These are phyloP conservation scores for Saturnispora halmiae DNA, from an alignment of 805 yeast genomes.

Conservation along the genomic window DNA sequence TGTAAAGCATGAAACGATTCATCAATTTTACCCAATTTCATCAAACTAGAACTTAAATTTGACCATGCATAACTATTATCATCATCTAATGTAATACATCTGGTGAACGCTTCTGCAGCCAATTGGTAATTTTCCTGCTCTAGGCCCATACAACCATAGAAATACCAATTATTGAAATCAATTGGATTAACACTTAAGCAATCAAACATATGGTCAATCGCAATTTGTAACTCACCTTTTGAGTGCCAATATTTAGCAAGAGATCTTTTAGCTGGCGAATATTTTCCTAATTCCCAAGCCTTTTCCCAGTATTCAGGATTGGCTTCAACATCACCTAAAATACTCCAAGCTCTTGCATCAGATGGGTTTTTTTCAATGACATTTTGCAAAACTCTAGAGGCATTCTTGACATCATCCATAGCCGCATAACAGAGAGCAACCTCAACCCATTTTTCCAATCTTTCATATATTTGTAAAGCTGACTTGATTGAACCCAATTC, in stretches of 20 bases:
- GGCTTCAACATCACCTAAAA: constrained; percentile 75
- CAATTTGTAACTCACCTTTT: constrained; percentile 40
- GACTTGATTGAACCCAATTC: constrained; percentile 76
- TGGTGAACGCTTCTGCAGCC: constrained; percentile 86
- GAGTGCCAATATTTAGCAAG: constrained; percentile 62
- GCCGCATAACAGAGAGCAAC: constrained; percentile 88
- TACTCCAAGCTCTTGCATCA: constrained; percentile 76
- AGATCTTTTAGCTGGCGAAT: constrained; percentile 79
- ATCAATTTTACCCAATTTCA: constrained; percentile 51
- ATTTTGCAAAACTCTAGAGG: constrained; percentile 42
- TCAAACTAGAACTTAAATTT: constrained; percentile 73
- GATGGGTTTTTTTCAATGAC: constrained; percentile 48
- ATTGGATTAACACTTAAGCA: constrained; percentile 67
- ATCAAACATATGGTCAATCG: constrained; percentile 64
- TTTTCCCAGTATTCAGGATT: constrained; percentile 72
- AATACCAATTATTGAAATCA: constrained; percentile 76
- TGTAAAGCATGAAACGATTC: constrained; percentile 83
- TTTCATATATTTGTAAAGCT: constrained; percentile 81
- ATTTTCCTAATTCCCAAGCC: constrained; percentile 81
- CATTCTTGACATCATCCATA: constrained; percentile 68
- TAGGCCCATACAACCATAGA: constrained; percentile 84
- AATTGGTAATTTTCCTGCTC: constrained; percentile 60
- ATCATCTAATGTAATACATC: constrained; percentile 83
- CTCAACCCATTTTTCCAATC: constrained; percentile 68
- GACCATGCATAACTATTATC: constrained; percentile 82